Evolutionary conservation across 495 filamentous ascomycete species (phyloP).

Genomic region (Rusavskia elegans): DNA sequence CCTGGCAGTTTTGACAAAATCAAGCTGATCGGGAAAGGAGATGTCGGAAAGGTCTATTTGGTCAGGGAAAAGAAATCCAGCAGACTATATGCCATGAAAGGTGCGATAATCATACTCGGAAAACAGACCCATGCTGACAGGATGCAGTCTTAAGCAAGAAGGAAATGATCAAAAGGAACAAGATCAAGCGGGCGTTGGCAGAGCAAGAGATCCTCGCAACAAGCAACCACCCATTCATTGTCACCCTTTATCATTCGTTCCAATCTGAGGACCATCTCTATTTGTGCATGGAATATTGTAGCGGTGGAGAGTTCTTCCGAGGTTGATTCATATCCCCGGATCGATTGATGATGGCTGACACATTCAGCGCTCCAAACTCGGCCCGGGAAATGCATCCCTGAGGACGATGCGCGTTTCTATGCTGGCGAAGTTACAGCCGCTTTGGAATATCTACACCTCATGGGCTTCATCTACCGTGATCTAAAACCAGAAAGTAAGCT

Average conservation of each 20-base stretch:
- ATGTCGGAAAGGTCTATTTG: constrained; percentile 96
- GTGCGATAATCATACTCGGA: constrained; percentile 30
- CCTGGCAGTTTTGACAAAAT: constrained; percentile 98
- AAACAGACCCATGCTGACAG: constrained; percentile 19
- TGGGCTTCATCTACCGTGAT: constrained; percentile 98
- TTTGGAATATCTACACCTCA: constrained; percentile 90
- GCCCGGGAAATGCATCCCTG: constrained; percentile 89
- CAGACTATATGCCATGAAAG: constrained; percentile 96
- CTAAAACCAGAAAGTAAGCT: constrained; percentile 89
- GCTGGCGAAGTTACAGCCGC: constrained; percentile 97
- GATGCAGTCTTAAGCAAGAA: constrained; percentile 86
- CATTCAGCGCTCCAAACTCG: constrained; percentile 72
- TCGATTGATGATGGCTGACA: not conserved
- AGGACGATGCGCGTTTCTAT: constrained; percentile 95
- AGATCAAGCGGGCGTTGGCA: constrained; percentile 95
- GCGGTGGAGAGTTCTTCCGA: constrained; percentile 94
- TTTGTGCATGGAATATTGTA: constrained; percentile 99
- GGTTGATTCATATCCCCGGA: constrained; percentile 24
- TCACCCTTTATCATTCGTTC: constrained; percentile 96
- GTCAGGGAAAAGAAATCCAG: constrained; percentile 94
- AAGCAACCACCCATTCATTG: constrained; percentile 97
- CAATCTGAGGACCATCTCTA: constrained; percentile 98
- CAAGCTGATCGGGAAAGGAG: constrained; percentile 95
- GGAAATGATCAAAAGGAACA: constrained; percentile 99
- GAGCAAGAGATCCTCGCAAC: constrained; percentile 97